A percentile compares a stretch with the other conserved stretches of the same genome.
Evolutionary conservation across 129 eudicot genomes (phyloP).

Genomic region (Pseudognaphalium luteoalbum): DNA sequence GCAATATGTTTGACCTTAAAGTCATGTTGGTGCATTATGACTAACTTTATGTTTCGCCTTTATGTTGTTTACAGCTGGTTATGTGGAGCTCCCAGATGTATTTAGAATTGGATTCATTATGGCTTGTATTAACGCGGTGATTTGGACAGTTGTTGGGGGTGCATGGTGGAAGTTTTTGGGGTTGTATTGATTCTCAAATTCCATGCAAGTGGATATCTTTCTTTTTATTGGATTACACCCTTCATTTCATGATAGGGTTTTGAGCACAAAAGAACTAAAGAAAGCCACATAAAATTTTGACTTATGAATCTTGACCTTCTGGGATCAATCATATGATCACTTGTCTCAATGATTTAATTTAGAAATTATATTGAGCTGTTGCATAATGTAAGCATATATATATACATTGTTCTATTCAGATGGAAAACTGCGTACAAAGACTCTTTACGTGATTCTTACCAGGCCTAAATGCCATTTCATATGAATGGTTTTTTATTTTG

Average conservation of each 20-base stretch:
- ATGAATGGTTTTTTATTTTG: neutral
- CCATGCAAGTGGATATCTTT: conserved; percentile 36
- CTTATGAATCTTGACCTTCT: conserved; percentile 28
- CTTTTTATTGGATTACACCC: conserved; percentile 25
- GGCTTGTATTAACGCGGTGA: conserved; percentile 66
- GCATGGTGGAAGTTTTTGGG: conserved; percentile 98
- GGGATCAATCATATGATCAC: conserved; percentile 18
- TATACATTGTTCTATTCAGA: neutral
- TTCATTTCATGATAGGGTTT: conserved; percentile 25
- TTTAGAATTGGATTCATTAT: conserved; percentile 74
- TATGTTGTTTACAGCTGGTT: conserved; percentile 61
- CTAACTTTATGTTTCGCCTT: conserved; percentile 13
- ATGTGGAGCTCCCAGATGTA: conserved; percentile 88
- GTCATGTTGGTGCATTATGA: conserved; percentile 21
- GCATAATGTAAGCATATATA: neutral
- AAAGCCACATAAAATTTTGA: conserved; percentile 14
- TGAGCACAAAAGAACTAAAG: conserved; percentile 18
- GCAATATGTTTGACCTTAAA: conserved; percentile 7
- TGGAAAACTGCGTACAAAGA: neutral
- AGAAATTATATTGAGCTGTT: conserved; percentile 25
- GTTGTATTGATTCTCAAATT: conserved; percentile 50
- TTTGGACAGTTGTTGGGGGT: conserved; percentile 78
- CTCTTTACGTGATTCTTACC: neutral
- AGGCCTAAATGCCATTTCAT: neutral
- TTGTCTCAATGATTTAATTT: conserved; percentile 28